phyloP scores from a whole-genome alignment of 208 protist species.

The Crithidia thermophila region DNA sequence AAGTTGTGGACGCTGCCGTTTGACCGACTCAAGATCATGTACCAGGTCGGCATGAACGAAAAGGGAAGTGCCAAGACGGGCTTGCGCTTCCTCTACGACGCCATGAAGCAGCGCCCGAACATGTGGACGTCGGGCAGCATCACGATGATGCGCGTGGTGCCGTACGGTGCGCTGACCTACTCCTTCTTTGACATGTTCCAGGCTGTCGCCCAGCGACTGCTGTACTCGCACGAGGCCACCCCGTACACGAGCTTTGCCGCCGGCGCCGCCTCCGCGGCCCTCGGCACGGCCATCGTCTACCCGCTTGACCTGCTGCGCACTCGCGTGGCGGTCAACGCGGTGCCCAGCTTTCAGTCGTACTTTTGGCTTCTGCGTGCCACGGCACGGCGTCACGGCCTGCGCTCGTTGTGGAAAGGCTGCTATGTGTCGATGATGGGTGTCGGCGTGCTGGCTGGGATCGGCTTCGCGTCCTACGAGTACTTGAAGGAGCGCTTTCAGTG shows the following conservation, averaged over 20 bases:
- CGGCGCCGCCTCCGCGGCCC: constrained; percentile 83
- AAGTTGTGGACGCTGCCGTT: constrained; percentile 92
- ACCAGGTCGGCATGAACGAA: constrained; percentile 83
- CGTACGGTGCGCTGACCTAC: constrained; percentile 94
- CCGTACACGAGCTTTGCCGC: constrained; percentile 81
- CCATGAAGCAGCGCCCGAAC: constrained; percentile 67
- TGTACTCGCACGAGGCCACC: constrained; percentile 74
- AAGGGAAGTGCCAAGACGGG: constrained; percentile 35
- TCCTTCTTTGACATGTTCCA: constrained; percentile 92
- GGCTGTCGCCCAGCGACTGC: constrained; percentile 57
- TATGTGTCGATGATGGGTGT: constrained; percentile 90
- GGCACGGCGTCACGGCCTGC: constrained; percentile 51
- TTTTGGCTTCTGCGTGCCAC: constrained; percentile 77
- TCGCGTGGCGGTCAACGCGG: constrained; percentile 59
- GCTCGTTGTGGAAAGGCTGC: constrained; percentile 79
- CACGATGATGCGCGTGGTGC: constrained; percentile 92
- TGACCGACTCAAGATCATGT: constrained; percentile 94
- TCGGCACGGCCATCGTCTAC: constrained; percentile 87
- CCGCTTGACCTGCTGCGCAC: constrained; percentile 93
- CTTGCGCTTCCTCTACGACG: constrained; percentile 41
- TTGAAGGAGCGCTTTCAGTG: constrained; percentile 74
- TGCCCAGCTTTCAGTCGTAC: constrained; percentile 67
- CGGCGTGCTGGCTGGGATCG: constrained; percentile 83
- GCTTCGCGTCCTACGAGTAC: constrained; percentile 91
- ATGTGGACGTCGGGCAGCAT: constrained; percentile 91